phyloP scores from a whole-genome alignment of 176 grass and related monocot species.

The Bothriochloa decipiens region DNA sequence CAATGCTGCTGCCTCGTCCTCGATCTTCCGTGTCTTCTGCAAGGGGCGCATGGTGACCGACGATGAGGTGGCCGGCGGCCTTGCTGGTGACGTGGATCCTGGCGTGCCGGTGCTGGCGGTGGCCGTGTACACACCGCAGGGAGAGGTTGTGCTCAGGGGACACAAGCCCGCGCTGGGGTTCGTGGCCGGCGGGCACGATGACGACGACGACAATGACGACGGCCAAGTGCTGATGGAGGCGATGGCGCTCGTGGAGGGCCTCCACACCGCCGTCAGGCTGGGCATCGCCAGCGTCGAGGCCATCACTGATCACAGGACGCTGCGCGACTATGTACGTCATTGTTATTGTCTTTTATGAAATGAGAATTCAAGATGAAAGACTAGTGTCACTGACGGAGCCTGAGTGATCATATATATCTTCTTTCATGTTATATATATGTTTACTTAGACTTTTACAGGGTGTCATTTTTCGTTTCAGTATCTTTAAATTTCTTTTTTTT shows the following conservation, averaged over 20 bases:
- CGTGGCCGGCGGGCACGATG: neutral
- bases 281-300: conserved; percentile 51
- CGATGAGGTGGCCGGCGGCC: too few relatives aligned
- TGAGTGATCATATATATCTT: too few relatives aligned
- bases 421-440: too few relatives aligned
- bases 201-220: too few relatives aligned
- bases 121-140: conserved; percentile 50
- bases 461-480: too few relatives aligned
- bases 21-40: neutral
- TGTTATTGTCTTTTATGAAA: too few relatives aligned
- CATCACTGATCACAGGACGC: conserved; percentile 48
- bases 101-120: conserved; percentile 50
- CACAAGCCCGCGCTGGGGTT: conserved; percentile 51
- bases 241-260: conserved; percentile 63
- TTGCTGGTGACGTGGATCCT: neutral
- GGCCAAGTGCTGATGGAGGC: conserved; percentile 35
- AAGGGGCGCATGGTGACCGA: neutral
- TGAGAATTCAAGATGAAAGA: too few relatives aligned
- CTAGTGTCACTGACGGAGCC: too few relatives aligned
- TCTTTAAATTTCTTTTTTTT: too few relatives aligned
- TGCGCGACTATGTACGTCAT: conserved; percentile 56
- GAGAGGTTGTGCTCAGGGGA: conserved; percentile 59
- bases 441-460: too few relatives aligned
- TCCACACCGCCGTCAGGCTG: conserved; percentile 50
- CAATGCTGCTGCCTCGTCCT: too few relatives aligned